Evolutionary conservation across 768 basidiomycete genomes (phyloP).

Genomic region (Infundibulicybe gibba): DNA sequence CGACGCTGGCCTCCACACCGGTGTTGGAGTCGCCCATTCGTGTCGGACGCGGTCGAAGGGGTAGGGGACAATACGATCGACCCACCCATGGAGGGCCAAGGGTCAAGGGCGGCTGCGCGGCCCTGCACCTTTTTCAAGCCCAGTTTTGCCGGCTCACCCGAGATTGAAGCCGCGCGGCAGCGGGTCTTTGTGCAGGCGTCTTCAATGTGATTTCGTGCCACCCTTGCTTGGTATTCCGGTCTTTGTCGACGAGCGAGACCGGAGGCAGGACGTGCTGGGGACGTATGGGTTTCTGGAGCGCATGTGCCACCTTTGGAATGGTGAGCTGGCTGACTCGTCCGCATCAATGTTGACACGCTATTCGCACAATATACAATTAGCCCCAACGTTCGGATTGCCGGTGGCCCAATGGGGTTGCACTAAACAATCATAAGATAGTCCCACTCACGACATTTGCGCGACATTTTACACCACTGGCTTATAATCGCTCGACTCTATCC

Average conservation of each 20-base stretch:
- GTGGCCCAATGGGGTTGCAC: constrained; percentile 25
- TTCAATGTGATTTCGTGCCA: constrained; percentile 1
- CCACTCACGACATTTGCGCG: too few relatives aligned
- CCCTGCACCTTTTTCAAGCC: constrained; percentile 11
- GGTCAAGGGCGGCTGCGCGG: constrained; percentile 31
- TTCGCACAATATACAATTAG: constrained; percentile 9
- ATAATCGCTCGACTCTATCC: too few relatives aligned
- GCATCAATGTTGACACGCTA: neutral
- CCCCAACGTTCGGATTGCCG: constrained; percentile 28
- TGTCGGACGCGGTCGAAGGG: constrained; percentile 26
- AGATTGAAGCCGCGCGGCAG: constrained; percentile 20
- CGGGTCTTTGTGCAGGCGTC: constrained; percentile 15
- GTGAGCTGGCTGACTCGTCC: constrained; percentile 14
- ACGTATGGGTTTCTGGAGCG: constrained; percentile 28
- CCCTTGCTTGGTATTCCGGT: constrained; percentile 32
- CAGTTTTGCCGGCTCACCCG: constrained; percentile 12
- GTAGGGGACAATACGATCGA: constrained; percentile 36
- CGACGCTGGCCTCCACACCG: constrained; percentile 32
- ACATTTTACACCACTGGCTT: too few relatives aligned
- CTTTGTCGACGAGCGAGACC: constrained; percentile 37
- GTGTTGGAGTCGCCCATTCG: constrained; percentile 29
- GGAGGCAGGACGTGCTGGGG: constrained; percentile 32
- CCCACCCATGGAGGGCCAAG: constrained; percentile 26
- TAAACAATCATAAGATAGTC: neutral
- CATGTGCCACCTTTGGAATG: constrained; percentile 40